Percentiles rank a stretch among this genome's conserved stretches.
These are phyloP conservation scores for Sclerotinia sclerotiorum DNA, from an alignment of 2,329 filamentous ascomycete genomes.

Conservation along the genomic window DNA sequence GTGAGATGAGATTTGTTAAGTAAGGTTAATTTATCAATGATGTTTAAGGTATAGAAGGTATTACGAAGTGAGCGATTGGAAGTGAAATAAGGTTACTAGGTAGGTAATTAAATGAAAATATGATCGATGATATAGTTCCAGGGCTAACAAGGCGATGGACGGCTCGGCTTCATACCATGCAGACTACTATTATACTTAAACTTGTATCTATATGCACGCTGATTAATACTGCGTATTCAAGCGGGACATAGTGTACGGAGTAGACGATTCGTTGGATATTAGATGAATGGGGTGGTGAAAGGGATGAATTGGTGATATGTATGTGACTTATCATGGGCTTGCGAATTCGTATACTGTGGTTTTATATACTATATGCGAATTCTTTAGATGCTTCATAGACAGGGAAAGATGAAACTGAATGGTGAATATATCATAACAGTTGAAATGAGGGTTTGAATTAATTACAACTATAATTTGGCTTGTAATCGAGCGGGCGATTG, in stretches of 20 bases:
- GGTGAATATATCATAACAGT: not conserved
- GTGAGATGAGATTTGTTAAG: no score
- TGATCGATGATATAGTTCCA: no score
- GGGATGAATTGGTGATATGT: no score
- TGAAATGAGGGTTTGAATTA: not conserved
- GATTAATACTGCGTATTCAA: conserved; percentile 36
- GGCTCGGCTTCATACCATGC: no score
- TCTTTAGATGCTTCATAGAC: not conserved
- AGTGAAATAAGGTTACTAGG: no score
- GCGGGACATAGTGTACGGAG: conserved; percentile 24
- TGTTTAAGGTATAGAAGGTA: no score
- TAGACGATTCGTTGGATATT: conserved; percentile 1
- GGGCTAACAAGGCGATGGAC: no score
- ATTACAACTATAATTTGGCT: not conserved
- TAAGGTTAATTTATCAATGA: no score
- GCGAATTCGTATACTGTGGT: not conserved
- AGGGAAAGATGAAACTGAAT: not conserved
- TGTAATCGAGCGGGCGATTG: fast-evolving
- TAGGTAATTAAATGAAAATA: no score
- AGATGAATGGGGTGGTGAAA: not conserved
- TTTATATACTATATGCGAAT: no score
- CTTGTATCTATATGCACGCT: conserved; percentile 41
- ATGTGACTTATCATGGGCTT: not conserved
- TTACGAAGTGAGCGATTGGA: no score
- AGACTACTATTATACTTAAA: no score